Evolutionary conservation across 1,284 basidiomycete genomes (phyloP), one percentile per base, ranked within the genome.

Genomic region (Cutaneotrichosporon sp.): DNA sequence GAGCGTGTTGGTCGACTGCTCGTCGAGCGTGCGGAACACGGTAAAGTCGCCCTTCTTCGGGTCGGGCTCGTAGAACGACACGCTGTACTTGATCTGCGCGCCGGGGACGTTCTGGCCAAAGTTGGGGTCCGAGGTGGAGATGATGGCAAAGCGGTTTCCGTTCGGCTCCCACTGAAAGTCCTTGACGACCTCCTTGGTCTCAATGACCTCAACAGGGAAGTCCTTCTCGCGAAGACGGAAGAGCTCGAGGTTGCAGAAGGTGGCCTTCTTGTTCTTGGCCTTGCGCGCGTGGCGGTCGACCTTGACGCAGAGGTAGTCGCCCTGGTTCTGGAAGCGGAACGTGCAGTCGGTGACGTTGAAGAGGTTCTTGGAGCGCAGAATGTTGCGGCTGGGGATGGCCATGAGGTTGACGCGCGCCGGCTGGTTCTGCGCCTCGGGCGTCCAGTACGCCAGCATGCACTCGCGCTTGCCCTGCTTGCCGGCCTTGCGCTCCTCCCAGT

Each of bases 281-380:
- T 72, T 72, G 59, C 70, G 62, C 36, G 68, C 65, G 75, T 97
- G 93, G 55, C 96, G 88, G 77, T 99, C 96, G 54, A 99, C 96
- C 78, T 97, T 97, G 76, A 98, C 96, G 68, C 96, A 98, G 22
- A 99, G 83, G 80, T 91, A 98, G 77, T 98, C 93, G 47, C 96
- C 96, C 73, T 96, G 90, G 69, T 94, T 96, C 78, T 99, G 96
- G 93, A 92, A 99, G 77, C 89, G 88, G 44, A 99, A 82, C 79
- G 97, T 97, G 77, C 93, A 97, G 81, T 97, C 94, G 4, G 91
- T 87, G 49, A 99, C 96, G 72, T 94, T 94, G 81, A 98, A 98
- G 58, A 99, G 76, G 76, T 99, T 98, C 81, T 98, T 98, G 65
- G 93, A 88, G 39, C 96, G 85, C 41, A 97, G 76, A 58, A 90